phyloP scores from a whole-genome alignment of 768 basidiomycete genomes.

The Auricularia sp. region DNA sequence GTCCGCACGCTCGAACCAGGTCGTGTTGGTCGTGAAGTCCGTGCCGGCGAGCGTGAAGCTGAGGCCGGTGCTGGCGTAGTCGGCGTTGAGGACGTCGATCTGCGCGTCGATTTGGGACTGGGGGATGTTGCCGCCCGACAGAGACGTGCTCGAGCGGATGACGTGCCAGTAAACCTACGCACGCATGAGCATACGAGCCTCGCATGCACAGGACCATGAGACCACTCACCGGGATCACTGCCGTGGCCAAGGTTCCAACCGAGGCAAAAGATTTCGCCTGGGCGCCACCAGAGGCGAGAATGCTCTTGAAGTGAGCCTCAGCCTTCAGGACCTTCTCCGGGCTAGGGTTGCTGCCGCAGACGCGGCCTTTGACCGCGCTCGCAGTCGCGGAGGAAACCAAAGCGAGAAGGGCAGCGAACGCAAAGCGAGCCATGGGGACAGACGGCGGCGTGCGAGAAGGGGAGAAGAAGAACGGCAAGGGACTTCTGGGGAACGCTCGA shows the following conservation, averaged over 20 bases:
- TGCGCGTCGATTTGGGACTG: slow-evolving; percentile 12
- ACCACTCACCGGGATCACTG: not conserved
- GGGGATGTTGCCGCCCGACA: not conserved
- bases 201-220: too few species aligned
- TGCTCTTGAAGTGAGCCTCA: not conserved
- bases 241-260: not conserved
- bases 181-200: not conserved
- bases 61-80: slow-evolving; percentile 11
- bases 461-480: not conserved
- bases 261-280: not conserved
- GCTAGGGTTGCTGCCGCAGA: not conserved
- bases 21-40: slow-evolving; percentile 11
- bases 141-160: not conserved
- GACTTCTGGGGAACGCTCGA: not conserved
- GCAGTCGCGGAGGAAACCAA: not conserved
- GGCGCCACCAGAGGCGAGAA: not conserved
- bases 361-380: not conserved
- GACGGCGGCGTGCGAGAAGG: not conserved
- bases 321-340: not conserved
- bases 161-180: not conserved
- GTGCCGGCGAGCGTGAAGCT: slow-evolving; percentile 12
- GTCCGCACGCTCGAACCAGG: slow-evolving; percentile 18
- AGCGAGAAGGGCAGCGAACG: not conserved
- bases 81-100: slow-evolving; percentile 12
- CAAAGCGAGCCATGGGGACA: not conserved